Base-by-base conservation (phyloP, 2,329 filamentous ascomycete genomes). In the Botrytis byssoidea region DNA sequence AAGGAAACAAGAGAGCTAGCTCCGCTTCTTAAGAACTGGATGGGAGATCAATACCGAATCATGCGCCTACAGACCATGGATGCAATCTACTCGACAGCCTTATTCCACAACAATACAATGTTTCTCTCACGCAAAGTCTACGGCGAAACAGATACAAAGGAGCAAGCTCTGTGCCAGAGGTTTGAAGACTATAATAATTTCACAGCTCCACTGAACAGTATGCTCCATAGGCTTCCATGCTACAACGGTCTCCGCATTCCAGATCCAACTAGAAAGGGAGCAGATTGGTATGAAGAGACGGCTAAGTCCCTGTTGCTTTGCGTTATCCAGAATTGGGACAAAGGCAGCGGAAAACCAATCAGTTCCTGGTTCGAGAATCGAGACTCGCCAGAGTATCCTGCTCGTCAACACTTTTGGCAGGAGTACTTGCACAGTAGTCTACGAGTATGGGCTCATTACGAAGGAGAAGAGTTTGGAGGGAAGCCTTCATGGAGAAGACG, bases 181-280 rank as follows among this genome's bases (percentile, higher is more conserved):
- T 60, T 20, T 9, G 32, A 60, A 60, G 57, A 60, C 9, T 60
- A 60, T 9, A 16, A 14, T 2, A 60, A 3, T 29, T 29, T 29
- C 14, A 29, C 16, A 29, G 3, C 12, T n/a, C 51, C n/a, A 2
- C n/a, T 55, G 14, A 55, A 14, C n/a, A 18, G 14, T 6, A 1
- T 1, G 6, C 1, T 1, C 51, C 16, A 3, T 14, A 8, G 5
- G 4, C 5, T 5, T 16, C n/a, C 25, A 18, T 29, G 16, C 6
- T 29, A 7, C 51, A 55, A 29, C 6, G 29, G 9, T 35, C 57
- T 60, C 16, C 29, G 35, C 10, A 22, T 60, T 12, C 32, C 57
- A 25, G 18, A 60, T 35, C 57, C 57, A 10, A 60, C 57, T 5
- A 22, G 57, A 60, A 60, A 20, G 18, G 57, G 57, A 35, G 37